Evolutionary conservation across 371 early-diverging fungal genomes (phyloP).

Genomic region (Syncephalastrum contaminatum): DNA sequence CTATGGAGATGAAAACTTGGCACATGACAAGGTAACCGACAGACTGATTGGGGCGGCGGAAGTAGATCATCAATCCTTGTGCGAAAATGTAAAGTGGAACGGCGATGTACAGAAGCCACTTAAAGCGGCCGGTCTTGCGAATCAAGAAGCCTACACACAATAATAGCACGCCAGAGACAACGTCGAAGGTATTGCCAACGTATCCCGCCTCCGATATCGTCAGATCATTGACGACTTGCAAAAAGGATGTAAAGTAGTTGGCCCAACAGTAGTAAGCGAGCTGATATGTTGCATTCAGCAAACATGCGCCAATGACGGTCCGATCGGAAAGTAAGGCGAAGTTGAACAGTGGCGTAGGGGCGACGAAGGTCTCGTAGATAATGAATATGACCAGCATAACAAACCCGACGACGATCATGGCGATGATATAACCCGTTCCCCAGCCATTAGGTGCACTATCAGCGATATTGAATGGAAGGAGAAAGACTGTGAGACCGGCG

Average conservation of each 20-base stretch:
- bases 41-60: slow-evolving; percentile 21
- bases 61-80: slow-evolving; percentile 21
- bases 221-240: slow-evolving; percentile 16
- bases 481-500: slow-evolving; percentile 16
- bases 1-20: slow-evolving; percentile 20
- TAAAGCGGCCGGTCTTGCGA: slow-evolving; percentile 16
- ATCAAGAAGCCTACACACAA: slow-evolving; percentile 14
- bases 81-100: slow-evolving; percentile 19
- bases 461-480: slow-evolving; percentile 19
- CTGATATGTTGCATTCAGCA: slow-evolving; percentile 17
- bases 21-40: slow-evolving; percentile 22
- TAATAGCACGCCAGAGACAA: slow-evolving; percentile 16
- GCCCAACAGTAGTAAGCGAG: slow-evolving; percentile 18
- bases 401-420: slow-evolving; percentile 20
- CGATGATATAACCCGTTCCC: slow-evolving; percentile 17
- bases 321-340: slow-evolving; percentile 10
- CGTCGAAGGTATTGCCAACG: slow-evolving; percentile 16
- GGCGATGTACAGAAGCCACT: slow-evolving; percentile 18
- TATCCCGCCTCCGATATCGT: slow-evolving; percentile 15
- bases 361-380: slow-evolving; percentile 6
- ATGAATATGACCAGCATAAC: slow-evolving; percentile 13
- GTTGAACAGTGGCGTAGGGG: slow-evolving; percentile 13
- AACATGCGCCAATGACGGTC: slow-evolving; percentile 18
- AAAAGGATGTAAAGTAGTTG: slow-evolving; percentile 16
- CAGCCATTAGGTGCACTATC: slow-evolving; percentile 19